Evolutionary conservation across 345 rosid species (phyloP).

Genomic region (Toxicodendron radicans): DNA sequence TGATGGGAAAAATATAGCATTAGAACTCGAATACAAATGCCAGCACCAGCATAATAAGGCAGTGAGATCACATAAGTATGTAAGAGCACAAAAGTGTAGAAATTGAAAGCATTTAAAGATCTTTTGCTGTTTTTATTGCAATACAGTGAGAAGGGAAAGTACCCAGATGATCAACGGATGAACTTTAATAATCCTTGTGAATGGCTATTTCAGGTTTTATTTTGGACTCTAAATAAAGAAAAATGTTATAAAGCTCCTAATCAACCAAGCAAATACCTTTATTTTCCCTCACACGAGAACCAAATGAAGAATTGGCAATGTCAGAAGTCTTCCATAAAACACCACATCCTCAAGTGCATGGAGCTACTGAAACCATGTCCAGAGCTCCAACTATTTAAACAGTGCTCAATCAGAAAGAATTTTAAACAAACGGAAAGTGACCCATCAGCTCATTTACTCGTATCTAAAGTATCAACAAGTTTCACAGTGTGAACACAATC

Average conservation of each 20-base stretch:
- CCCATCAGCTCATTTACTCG: background rate
- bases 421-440: slow-evolving; percentile 6
- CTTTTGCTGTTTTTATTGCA: background rate
- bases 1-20: background rate
- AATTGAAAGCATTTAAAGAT: background rate
- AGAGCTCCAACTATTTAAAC: slow-evolving; percentile 6
- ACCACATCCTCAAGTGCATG: background rate
- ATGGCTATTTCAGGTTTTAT: background rate
- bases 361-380: background rate
- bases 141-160: background rate
- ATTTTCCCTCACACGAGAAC: background rate
- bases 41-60: background rate
- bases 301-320: background rate
- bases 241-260: background rate
- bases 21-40: background rate
- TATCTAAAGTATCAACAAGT: background rate
- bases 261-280: background rate
- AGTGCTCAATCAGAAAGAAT: background rate
- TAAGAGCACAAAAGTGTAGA: background rate
- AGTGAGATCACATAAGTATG: background rate
- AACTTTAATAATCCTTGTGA: background rate
- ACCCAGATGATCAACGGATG: background rate
- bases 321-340: background rate
- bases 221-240: background rate
- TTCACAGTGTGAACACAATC: background rate